Percentiles rank a stretch among this genome's conserved stretches.
These are phyloP conservation scores for Simplicillium sp. DNA, from an alignment of 2,329 filamentous ascomycete species.

Conservation along the genomic window DNA sequence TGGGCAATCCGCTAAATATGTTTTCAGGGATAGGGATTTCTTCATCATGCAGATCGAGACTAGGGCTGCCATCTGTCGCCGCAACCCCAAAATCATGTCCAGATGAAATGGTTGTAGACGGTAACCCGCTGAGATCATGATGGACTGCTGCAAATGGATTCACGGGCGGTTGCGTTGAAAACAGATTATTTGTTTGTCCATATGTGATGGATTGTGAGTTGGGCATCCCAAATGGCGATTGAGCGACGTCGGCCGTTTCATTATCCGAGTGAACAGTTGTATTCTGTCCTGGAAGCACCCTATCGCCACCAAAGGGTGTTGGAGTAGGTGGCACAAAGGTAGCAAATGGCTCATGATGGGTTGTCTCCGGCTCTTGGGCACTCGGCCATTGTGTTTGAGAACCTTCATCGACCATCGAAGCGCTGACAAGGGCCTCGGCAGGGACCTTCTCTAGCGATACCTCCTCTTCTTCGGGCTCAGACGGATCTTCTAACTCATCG, in stretches of 20 bases:
- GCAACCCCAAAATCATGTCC: too few species aligned
- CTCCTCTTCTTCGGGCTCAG: constrained; percentile 3
- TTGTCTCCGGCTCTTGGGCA: too few species aligned
- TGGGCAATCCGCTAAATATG: too few species aligned
- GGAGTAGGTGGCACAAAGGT: constrained; percentile 4
- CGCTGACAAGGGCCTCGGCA: constrained; percentile 6
- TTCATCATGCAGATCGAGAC: too few species aligned
- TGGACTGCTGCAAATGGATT: too few species aligned
- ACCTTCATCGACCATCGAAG: constrained; percentile 24
- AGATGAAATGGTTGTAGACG: too few species aligned
- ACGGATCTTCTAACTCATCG: constrained; percentile 14
- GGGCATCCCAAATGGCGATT: background rate
- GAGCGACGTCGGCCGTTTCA: too few species aligned
- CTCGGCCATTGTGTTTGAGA: constrained; percentile 21
- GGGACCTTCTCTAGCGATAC: constrained; percentile 4
- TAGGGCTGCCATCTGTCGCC: too few species aligned
- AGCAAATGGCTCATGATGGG: background rate
- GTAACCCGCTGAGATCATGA: too few species aligned
- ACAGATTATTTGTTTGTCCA: background rate
- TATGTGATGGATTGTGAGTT: background rate
- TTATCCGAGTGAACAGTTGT: too few species aligned
- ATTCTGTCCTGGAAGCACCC: too few species aligned
- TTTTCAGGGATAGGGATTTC: too few species aligned
- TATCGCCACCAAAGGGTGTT: constrained; percentile 2
- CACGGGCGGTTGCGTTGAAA: background rate